Evolutionary conservation across 1,284 basidiomycete genomes (phyloP), one percentile per base, ranked within the genome.

Genomic region (Vanrija pseudolonga): DNA sequence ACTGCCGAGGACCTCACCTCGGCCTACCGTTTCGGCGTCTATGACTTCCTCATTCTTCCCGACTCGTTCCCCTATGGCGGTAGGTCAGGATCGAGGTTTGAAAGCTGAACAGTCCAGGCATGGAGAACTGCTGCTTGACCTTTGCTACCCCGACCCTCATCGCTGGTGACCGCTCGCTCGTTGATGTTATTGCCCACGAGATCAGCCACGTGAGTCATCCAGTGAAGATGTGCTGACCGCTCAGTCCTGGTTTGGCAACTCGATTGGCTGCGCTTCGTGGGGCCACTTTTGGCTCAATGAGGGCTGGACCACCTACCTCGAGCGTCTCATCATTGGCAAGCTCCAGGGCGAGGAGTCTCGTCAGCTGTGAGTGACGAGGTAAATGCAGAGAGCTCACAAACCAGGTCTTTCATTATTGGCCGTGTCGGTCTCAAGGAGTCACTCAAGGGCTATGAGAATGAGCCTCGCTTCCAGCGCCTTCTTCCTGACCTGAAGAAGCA

Each of bases 31-130:
- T 98, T 95, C 77, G 88, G 89, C 2, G 86, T 93, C 3, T 97
- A 93, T 68, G 93, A 97, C 72, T 77, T 94, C 7, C 80, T 98
- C 26, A 88, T 98, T n/a, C 80, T 97, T 8, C 95, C 95, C 0
- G 88, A 91, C 15, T 89, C 89, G 0, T 98, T 97, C 81, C 94
- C 94, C 0, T 97, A 89, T 70, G 89, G 89, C 37, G 89, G 90
- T 61, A 88, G 90, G 90, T 86, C 62, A n/a, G n/a, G 17, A 11
- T 18, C 24, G 18, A 4, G 14, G 36, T 3, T 23, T 6, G 47
- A 12, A 23, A 19, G 18, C 51, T 51, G 24, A 52, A 43, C 26
- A 8, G 3, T 4, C 14, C 53, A 68, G 69, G 69, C 19, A 73
- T 74, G 72, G 72, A 76, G 60, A 74, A 68, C 43, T 82, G 88